Evolutionary conservation across 805 yeast genomes (phyloP), one percentile per base, ranked within the genome.

Genomic region (Candida verbasci): DNA sequence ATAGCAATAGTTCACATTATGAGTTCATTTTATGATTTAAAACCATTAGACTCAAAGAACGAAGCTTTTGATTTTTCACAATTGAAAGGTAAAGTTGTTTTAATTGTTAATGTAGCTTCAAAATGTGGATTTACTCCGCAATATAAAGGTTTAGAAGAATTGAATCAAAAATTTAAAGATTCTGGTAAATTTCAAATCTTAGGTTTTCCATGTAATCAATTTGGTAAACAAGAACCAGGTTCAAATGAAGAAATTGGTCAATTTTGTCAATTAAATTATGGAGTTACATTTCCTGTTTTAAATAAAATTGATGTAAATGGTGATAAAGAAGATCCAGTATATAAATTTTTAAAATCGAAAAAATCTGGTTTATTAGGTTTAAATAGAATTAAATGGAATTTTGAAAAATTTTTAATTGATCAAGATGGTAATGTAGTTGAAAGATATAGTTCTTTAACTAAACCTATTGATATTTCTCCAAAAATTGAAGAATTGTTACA

Each of bases 301-400:
- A 72, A 76, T 57, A 91, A 89, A 71, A 60, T 88, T 41, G 88
- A 89, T 28, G 97, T 93, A 48, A 93, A 91, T 58, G 98, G 98
- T 35, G 61, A 70, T 43, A 63, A 78, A 29, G 79, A 86, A 14
- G 89, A 85, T 55, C 86, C 91, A 14, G 88, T 91, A 24, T 91
- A 79, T 65, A 66, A 74, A 52, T 89, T 58, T 68, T 73, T 91
- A 58, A 91, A 93, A 69, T 31, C 63, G 28, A 56, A 74, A 46
- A 74, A 74, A 49, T 52, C 74, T 12, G 82, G 81, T 2, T 37
- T 63, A 9, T 52, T 68, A 48, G 71, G 72, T 1, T 52, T 66
- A 44, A 61, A 42, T 47, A 53, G 72, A 43, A 55, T 67, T 45
- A 64, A 65, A 54, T 66, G 72, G 72, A 66, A 68, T 52, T 66